Evolutionary conservation across 345 rosid species (phyloP), one percentile per base, ranked within the genome.

Genomic region (Sisymbrium altissimum): DNA sequence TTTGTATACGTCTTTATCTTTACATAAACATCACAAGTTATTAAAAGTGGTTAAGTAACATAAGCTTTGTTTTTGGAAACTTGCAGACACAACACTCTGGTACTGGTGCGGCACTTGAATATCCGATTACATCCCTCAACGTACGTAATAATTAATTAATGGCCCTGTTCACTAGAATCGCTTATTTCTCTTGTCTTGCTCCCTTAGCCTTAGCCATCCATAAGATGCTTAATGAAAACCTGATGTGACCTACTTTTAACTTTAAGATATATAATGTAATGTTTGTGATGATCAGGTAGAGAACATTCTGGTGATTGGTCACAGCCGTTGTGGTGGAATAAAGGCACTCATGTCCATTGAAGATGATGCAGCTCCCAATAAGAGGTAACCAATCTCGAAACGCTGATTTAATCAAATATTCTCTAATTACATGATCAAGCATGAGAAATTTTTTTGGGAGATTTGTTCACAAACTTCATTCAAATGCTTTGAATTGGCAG

Each of bases 261-360:
- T 50, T 52, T 52, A 5, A 25, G 25, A 32, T 5, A 18, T n/a
- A 38, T 48, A 49, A 32, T 58, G 32, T 36, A n/a, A 14, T 63
- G 71, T n/a, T 60, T 50, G 46, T 75, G 18, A 18, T 71, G 1
- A 67, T 49, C 76, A 94, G 99, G 99, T 95, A 86, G 94, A 88
- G 85, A 78, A 89, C 59, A 84, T 95, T 66, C 75, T 92, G 46
- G 94, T 95, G 48, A 89, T 95, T 67, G 99, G 99, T 7, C 99
- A 95, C 62, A 95, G 99, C 70, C 78, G 92, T 62, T 95, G 99
- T 73, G 99, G 99, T 30, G 99, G 99, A 45, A 95, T 92, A 59
- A 86, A 88, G 74, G 98, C 96, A 68, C 99, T 95, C 64, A 95
- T 95, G 98, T 66, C 71, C 27, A 66, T 78, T 58, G 64, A 72